phyloP scores from a whole-genome alignment of 1,284 basidiomycete species.

The Boletus mariae region DNA sequence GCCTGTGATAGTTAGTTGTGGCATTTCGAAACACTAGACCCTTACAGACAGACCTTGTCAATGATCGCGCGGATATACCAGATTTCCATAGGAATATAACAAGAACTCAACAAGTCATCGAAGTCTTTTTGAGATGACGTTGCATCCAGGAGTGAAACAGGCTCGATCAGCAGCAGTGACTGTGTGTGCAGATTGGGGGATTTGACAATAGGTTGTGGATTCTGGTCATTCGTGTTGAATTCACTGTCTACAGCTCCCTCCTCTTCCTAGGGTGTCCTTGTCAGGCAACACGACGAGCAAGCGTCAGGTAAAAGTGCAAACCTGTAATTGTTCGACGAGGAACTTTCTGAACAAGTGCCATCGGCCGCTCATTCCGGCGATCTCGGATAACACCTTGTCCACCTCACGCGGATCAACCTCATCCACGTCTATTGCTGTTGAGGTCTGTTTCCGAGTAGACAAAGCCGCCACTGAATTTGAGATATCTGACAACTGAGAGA shows the following conservation, averaged over 20 bases:
- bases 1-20: slow-evolving; percentile 43
- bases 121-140: slow-evolving; percentile 61
- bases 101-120: slow-evolving; percentile 64
- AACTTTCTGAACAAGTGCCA: slow-evolving; percentile 94
- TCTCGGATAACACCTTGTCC: slow-evolving; percentile 83
- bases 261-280: slow-evolving; percentile 19
- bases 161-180: slow-evolving; percentile 7
- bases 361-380: slow-evolving; percentile 84
- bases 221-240: not conserved
- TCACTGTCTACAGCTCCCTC: slow-evolving; percentile 7
- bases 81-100: slow-evolving; percentile 86
- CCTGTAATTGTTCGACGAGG: slow-evolving; percentile 69
- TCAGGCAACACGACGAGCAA: not conserved
- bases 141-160: slow-evolving; percentile 36
- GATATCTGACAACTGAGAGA: slow-evolving; percentile 47
- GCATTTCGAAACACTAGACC: not conserved
- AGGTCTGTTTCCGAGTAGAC: slow-evolving; percentile 39
- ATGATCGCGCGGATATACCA: slow-evolving; percentile 91
- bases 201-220: not conserved
- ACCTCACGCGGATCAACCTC: slow-evolving; percentile 83
- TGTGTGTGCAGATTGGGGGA: not conserved
- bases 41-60: slow-evolving; percentile 63
- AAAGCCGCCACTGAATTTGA: slow-evolving; percentile 37
- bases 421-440: slow-evolving; percentile 52
- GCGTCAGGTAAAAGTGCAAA: slow-evolving; percentile 21